These are phyloP conservation scores for Candida labiduridarum DNA, from an alignment of 1,139 yeast species.

Conservation along the genomic window DNA sequence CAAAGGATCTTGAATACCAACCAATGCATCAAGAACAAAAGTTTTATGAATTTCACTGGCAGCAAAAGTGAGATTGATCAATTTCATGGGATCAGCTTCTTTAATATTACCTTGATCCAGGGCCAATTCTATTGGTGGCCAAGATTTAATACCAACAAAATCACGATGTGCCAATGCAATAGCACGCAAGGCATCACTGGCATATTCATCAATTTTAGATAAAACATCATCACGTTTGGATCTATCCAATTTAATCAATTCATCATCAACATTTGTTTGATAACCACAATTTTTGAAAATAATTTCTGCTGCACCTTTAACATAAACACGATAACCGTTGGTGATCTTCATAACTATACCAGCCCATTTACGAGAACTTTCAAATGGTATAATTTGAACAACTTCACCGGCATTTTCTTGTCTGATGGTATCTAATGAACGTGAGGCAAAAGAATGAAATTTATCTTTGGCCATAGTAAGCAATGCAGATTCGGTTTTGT, in stretches of 20 bases:
- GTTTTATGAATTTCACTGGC: slow-evolving; percentile 31
- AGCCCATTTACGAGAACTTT: slow-evolving; percentile 91
- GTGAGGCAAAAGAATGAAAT: slow-evolving; percentile 46
- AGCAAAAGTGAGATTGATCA: slow-evolving; percentile 33
- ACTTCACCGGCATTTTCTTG: slow-evolving; percentile 39
- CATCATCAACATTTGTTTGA: slow-evolving; percentile 23
- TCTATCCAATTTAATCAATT: slow-evolving; percentile 27
- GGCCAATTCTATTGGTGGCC: slow-evolving; percentile 66
- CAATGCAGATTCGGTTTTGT: slow-evolving; percentile 92
- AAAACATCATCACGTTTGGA: slow-evolving; percentile 36
- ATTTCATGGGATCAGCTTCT: slow-evolving; percentile 51
- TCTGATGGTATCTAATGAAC: slow-evolving; percentile 43
- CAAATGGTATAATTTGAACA: slow-evolving; percentile 84
- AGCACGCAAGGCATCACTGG: slow-evolving; percentile 80
- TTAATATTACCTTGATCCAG: slow-evolving; percentile 18
- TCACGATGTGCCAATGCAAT: slow-evolving; percentile 82
- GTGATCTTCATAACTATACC: slow-evolving; percentile 65
- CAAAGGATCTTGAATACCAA: slow-evolving; percentile 94
- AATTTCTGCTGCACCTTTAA: slow-evolving; percentile 96
- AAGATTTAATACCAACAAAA: slow-evolving; percentile 45
- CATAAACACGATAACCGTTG: slow-evolving; percentile 60
- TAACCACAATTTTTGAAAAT: slow-evolving; percentile 63
- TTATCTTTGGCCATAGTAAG: slow-evolving; percentile 65
- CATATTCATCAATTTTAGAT: slow-evolving; percentile 61
- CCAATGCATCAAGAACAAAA: slow-evolving; percentile 65